Evolutionary conservation across 2,329 filamentous ascomycete species (phyloP).

Genomic region (Apiospora sp.): DNA sequence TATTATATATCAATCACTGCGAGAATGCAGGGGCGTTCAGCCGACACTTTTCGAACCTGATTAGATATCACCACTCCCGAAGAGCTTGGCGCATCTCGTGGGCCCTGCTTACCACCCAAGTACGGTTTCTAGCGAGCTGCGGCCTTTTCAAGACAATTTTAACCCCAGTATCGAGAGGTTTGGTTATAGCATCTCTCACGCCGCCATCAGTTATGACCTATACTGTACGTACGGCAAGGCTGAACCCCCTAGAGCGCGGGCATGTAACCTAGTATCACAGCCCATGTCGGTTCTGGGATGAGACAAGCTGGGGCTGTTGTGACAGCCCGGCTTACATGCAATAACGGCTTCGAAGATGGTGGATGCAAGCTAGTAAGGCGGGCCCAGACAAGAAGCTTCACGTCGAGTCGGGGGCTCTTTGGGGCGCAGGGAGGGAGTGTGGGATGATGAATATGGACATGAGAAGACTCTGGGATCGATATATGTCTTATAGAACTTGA

Average conservation of each 20-base stretch:
- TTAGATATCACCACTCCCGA: background rate
- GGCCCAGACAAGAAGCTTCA: slow-evolving; percentile 4
- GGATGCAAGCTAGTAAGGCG: background rate
- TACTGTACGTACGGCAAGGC: background rate
- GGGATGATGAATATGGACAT: slow-evolving; percentile 5
- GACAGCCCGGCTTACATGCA: background rate
- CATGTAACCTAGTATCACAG: background rate
- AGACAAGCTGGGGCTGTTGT: background rate
- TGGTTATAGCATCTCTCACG: background rate
- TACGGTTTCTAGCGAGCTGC: background rate
- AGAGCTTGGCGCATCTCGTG: background rate
- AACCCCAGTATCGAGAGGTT: too few relatives aligned
- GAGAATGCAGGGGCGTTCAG: background rate
- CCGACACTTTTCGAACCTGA: background rate
- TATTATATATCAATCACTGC: slow-evolving; percentile 9
- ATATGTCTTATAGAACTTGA: slow-evolving; percentile 16
- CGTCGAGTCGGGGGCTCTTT: background rate
- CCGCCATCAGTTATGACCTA: background rate
- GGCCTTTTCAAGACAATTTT: background rate
- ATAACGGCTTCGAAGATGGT: background rate
- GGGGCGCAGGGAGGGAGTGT: background rate
- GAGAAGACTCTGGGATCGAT: slow-evolving; percentile 1
- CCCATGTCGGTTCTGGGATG: background rate
- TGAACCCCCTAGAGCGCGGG: background rate
- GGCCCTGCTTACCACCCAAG: background rate